phyloP scores from a whole-genome alignment of 371 early-diverging fungal genomes.

The Mortierella sp. region DNA sequence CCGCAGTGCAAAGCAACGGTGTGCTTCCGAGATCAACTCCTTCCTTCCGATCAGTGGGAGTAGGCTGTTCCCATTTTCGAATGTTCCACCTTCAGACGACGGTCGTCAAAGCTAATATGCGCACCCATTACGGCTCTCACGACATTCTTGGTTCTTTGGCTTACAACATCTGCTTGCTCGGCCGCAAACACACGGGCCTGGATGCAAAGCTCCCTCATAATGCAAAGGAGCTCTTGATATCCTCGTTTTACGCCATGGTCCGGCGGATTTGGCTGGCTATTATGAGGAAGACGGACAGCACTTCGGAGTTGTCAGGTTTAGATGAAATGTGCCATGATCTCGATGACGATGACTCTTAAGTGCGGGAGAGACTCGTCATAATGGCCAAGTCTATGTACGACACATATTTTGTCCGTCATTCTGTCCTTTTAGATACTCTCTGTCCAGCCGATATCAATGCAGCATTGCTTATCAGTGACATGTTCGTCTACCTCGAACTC shows the following conservation, averaged over 20 bases:
- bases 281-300: not conserved
- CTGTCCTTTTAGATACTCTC: no score
- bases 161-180: not conserved
- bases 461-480: not conserved
- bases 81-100: constrained; percentile 9
- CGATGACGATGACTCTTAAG: no score
- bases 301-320: no score
- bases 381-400: not conserved
- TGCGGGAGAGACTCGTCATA: not conserved
- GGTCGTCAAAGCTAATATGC: not conserved
- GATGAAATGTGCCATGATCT: no score
- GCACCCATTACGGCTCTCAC: not conserved
- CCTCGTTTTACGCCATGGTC: constrained; percentile 54
- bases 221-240: not conserved
- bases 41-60: not conserved
- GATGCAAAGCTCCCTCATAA: not conserved
- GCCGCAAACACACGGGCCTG: not conserved
- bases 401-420: not conserved
- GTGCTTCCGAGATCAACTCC: not conserved
- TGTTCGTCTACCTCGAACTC: constrained; percentile 11
- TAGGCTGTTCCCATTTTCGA: not conserved
- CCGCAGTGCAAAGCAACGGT: not conserved
- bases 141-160: not conserved
- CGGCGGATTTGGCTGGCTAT: constrained; percentile 35
- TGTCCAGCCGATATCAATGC: constrained; percentile 7